phyloP scores from a whole-genome alignment of 2,329 filamentous ascomycete species.

The Tolypocladium album region DNA sequence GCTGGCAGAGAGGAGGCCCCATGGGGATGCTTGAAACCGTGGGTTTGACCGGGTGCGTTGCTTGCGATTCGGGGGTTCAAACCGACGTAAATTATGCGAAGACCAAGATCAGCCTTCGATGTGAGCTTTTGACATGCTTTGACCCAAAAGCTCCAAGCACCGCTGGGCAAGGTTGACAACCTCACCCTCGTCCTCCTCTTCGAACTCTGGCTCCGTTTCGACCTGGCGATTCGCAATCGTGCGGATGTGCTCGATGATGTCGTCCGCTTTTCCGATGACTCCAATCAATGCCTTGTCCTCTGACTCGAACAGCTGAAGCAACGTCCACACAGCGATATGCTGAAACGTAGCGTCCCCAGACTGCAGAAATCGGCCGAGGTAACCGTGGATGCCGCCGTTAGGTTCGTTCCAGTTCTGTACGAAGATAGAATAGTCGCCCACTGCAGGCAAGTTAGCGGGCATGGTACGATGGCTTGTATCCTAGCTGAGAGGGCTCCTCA shows the following conservation, averaged over 20 bases:
- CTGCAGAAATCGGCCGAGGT: slow-evolving; percentile 82
- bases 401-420: slow-evolving; percentile 89
- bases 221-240: slow-evolving; percentile 82
- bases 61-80: neutral
- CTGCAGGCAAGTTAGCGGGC: slow-evolving; percentile 31
- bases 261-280: slow-evolving; percentile 79
- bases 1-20: neutral
- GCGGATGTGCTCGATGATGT: slow-evolving; percentile 86
- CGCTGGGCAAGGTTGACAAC: slow-evolving; percentile 84
- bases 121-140: slow-evolving; percentile 64
- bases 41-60: neutral
- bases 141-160: slow-evolving; percentile 77
- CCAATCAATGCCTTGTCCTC: slow-evolving; percentile 84
- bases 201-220: slow-evolving; percentile 76
- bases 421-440: slow-evolving; percentile 94
- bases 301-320: slow-evolving; percentile 90
- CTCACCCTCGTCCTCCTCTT: slow-evolving; percentile 85
- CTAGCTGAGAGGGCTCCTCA: slow-evolving; percentile 26
- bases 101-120: slow-evolving; percentile 57
- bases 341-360: slow-evolving; percentile 97
- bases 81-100: neutral
- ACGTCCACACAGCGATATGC: slow-evolving; percentile 97
- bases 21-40: neutral
- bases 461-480: neutral
- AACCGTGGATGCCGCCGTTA: slow-evolving; percentile 89